Percentiles rank a stretch among this genome's conserved stretches.
Evolutionary conservation across 148 eudicot genomes (phyloP).

Genomic region (Rhododendron ferrugineum): DNA sequence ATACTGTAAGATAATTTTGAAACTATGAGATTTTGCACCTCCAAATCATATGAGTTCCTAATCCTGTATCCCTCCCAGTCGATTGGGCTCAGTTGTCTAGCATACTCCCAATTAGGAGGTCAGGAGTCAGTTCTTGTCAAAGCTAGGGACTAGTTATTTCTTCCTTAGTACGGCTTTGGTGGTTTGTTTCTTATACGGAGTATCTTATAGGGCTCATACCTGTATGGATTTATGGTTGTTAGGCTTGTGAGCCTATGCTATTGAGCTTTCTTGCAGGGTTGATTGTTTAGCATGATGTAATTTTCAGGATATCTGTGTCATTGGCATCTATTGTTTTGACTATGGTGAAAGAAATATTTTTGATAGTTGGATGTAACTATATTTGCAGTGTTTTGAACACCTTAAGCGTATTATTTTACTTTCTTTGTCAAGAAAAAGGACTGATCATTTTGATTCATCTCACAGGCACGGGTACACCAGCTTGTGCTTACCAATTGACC

Average conservation of each 20-base stretch:
- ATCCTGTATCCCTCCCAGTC: not conserved
- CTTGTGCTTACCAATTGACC: conserved; percentile 9
- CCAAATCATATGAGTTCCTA: not conserved
- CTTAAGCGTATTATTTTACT: not conserved
- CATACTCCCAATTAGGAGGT: not conserved
- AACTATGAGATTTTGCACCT: not conserved
- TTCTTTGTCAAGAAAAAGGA: not conserved
- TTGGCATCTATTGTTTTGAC: not conserved
- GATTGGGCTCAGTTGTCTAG: not conserved
- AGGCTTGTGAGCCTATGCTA: not conserved
- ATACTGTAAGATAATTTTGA: not conserved
- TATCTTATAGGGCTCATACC: not conserved
- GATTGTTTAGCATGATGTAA: not conserved
- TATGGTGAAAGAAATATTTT: not conserved
- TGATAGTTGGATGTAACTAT: not conserved
- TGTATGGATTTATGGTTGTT: not conserved
- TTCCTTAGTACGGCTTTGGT: not conserved
- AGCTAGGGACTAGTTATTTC: not conserved
- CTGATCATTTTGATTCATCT: conserved; percentile 6
- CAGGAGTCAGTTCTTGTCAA: not conserved
- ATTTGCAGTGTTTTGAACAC: not conserved
- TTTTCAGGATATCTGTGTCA: not conserved
- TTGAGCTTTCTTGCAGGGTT: not conserved
- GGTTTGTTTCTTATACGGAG: conserved; percentile 3
- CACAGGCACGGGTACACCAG: conserved; percentile 18